phyloP scores from a whole-genome alignment of 1,284 basidiomycete genomes.

The Tausonia pullulans region DNA sequence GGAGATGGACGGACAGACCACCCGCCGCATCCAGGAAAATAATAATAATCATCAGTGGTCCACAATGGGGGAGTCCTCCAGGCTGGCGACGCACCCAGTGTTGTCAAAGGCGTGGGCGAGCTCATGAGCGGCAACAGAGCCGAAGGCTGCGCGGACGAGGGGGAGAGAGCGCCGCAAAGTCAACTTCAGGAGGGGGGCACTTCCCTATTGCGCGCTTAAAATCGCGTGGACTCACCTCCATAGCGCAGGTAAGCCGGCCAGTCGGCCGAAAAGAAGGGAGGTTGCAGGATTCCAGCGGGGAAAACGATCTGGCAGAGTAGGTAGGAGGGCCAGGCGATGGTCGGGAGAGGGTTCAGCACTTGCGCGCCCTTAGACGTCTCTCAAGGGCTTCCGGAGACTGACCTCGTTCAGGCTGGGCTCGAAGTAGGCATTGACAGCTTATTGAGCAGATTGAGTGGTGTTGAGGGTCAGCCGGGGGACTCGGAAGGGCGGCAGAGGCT shows the following conservation, averaged over 20 bases:
- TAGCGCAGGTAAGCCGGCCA: slow-evolving; percentile 47
- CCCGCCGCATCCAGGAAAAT: too few species aligned
- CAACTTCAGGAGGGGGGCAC: too few species aligned
- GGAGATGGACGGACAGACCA: slow-evolving; percentile 47
- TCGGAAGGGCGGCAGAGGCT: too few species aligned
- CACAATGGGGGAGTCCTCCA: too few species aligned
- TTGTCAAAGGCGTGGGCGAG: slow-evolving; percentile 67
- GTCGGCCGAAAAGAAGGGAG: slow-evolving; percentile 76
- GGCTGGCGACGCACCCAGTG: slow-evolving; percentile 46
- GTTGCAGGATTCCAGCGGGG: slow-evolving; percentile 87
- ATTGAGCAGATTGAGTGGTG: too few species aligned
- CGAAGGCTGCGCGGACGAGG: slow-evolving; percentile 47
- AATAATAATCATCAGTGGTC: too few species aligned
- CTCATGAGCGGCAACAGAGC: slow-evolving; percentile 79
- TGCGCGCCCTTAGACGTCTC: neutral
- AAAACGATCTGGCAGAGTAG: slow-evolving; percentile 64
- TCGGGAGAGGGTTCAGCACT: slow-evolving; percentile 13
- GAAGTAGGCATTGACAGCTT: slow-evolving; percentile 34
- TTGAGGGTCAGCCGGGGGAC: too few species aligned
- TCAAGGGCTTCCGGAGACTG: neutral
- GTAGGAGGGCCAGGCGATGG: slow-evolving; percentile 19
- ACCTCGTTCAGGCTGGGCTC: slow-evolving; percentile 3
- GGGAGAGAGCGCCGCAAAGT: neutral
- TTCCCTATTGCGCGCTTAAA: too few species aligned
- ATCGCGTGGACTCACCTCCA: slow-evolving; percentile 23